Evolutionary conservation across 2,329 filamentous ascomycete species (phyloP), one percentile per base, ranked within the genome.

Genomic region (Paramyrothecium roridum): DNA sequence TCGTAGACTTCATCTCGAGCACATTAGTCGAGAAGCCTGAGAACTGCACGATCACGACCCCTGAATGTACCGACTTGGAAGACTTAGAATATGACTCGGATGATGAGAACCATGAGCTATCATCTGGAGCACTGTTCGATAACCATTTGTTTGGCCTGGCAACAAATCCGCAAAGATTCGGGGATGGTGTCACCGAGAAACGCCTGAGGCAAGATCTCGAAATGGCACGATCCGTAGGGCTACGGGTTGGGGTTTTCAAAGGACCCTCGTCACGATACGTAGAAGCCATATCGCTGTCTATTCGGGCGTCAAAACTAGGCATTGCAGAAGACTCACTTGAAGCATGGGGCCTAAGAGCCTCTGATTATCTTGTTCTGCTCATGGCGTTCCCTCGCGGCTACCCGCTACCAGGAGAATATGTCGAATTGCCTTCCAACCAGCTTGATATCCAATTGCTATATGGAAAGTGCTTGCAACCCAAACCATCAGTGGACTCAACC

Each of bases 281-380:
- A 3, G 37, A 43, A 6, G n/a, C 37, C 37, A 69, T 95, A 19
- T 85, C 84, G 4, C 70, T 95, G 2, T 91, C 91, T 1, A 81
- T 89, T 30, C 85, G 84, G 3, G 82, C 90, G 30, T 76, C 80
- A 3, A 89, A 88, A 62, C 80, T 96, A 1, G 85, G 82, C 1
- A 82, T 96, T 13, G 88, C 90, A 0, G 80, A 87, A 40, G 89
- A 93, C 64, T 86, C 85, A 1, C 82, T 91, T 70, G 80, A 88
- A 64, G 89, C 91, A 2, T 96, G 92, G 92, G 81, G 87, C 57
- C 69, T 96, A 12, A 72, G 81, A 16, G 72, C 78, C 0, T 71
- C 77, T 0, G 87, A 92, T 34, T 93, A 93, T 64, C 70, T 96
- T 43, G 81, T 93, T 4, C 76, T 96, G 4, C 75, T 96, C 21